These are phyloP conservation scores for Pythium scleroteichum DNA, from an alignment of 352 stramenopile species.

Conservation along the genomic window DNA sequence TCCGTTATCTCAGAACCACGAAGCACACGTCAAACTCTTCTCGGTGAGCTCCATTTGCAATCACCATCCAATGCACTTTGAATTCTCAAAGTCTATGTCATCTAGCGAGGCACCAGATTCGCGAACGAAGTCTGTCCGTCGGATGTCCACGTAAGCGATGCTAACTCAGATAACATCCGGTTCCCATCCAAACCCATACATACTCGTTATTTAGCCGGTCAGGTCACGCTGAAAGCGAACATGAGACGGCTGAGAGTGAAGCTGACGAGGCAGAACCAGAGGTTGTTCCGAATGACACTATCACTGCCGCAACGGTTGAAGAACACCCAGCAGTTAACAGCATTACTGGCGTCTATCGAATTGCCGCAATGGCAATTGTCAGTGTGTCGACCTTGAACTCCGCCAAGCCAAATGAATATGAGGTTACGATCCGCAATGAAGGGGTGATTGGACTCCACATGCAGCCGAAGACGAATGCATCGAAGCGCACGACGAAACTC, in stretches of 20 bases:
- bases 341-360: conserved; percentile 83
- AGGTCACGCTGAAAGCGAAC: conserved; percentile 40
- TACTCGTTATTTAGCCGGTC: conserved; percentile 32
- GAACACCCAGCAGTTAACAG: conserved; percentile 74
- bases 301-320: conserved; percentile 63
- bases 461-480: conserved; percentile 42
- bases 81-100: neutral
- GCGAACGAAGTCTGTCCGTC: conserved; percentile 42
- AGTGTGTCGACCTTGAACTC: conserved; percentile 76
- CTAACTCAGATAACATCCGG: too few relatives aligned
- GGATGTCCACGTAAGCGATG: conserved; percentile 57
- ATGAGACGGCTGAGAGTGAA: conserved; percentile 45
- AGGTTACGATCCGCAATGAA: conserved; percentile 61
- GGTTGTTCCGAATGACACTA: conserved; percentile 65
- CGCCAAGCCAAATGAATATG: conserved; percentile 82
- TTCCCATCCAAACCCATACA: too few relatives aligned
- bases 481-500: conserved; percentile 59
- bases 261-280: conserved; percentile 47
- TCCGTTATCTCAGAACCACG: conserved; percentile 30
- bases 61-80: neutral
- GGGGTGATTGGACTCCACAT: conserved; percentile 69
- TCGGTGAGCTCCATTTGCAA: conserved; percentile 28
- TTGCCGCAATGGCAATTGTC: conserved; percentile 74
- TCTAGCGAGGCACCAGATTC: conserved; percentile 58
- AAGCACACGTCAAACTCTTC: conserved; percentile 67